Evolutionary conservation across 1,139 yeast genomes (phyloP).

Genomic region (Suhomyces chickasaworum): DNA sequence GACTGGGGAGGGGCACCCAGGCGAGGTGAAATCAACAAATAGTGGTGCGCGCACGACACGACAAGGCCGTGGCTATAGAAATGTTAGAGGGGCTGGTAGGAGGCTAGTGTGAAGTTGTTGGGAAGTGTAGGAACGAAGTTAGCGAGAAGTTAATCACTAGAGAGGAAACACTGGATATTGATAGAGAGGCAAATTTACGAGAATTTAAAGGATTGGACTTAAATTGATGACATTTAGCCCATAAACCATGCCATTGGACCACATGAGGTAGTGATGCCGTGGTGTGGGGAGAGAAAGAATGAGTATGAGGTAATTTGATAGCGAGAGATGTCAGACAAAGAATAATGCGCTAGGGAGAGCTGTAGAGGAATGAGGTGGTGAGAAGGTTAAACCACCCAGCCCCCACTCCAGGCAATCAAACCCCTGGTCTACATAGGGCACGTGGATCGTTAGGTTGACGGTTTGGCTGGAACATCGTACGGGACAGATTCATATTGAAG

Average conservation of each 20-base stretch:
- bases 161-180: no score
- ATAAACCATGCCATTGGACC: background rate
- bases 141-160: background rate
- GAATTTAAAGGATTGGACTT: no score
- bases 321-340: background rate
- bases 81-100: no score
- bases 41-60: constrained; percentile 9
- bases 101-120: background rate
- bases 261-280: background rate
- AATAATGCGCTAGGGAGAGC: background rate
- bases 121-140: background rate
- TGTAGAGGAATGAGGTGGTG: background rate
- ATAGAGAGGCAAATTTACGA: no score
- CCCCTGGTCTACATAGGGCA: no score
- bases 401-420: no score
- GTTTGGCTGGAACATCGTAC: no score
- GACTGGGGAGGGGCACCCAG: constrained; percentile 4
- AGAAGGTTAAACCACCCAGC: no score
- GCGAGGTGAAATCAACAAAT: constrained; percentile 6
- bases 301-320: background rate
- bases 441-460: no score
- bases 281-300: background rate
- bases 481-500: no score
- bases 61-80: background rate
- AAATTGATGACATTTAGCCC: no score